A percentile compares a stretch with the other conserved stretches of the same genome.
These are phyloP conservation scores for Aspergillus saccharolyticus DNA, from an alignment of 495 filamentous ascomycete species.

Conservation along the genomic window DNA sequence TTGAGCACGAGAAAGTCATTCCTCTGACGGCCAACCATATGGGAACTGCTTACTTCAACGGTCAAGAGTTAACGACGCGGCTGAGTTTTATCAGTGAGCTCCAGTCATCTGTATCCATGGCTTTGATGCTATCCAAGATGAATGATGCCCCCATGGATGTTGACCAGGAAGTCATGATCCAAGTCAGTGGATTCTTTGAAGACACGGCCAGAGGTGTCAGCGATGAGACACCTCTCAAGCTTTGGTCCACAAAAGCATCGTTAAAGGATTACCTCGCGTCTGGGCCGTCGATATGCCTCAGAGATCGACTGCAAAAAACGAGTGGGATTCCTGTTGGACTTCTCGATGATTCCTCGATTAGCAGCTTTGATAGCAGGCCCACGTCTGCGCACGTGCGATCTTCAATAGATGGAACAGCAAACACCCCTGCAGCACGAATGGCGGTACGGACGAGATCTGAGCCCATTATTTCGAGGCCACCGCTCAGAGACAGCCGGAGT, in stretches of 20 bases:
- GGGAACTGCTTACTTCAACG: slow-evolving; percentile 53
- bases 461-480: slow-evolving; percentile 16
- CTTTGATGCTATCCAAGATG: slow-evolving; percentile 33
- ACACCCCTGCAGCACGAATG: slow-evolving; percentile 10
- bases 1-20: slow-evolving; percentile 52
- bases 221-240: slow-evolving; percentile 40
- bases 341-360: slow-evolving; percentile 31
- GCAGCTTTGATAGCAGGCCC: slow-evolving; percentile 30
- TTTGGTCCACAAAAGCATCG: slow-evolving; percentile 49
- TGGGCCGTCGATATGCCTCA: slow-evolving; percentile 30
- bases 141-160: slow-evolving; percentile 43
- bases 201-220: slow-evolving; percentile 41
- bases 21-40: slow-evolving; percentile 55
- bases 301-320: slow-evolving; percentile 24
- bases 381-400: slow-evolving; percentile 16
- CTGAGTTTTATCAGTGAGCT: slow-evolving; percentile 47
- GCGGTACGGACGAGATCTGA: slow-evolving; percentile 7
- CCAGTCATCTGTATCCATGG: slow-evolving; percentile 36
- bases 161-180: slow-evolving; percentile 49
- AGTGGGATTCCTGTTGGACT: slow-evolving; percentile 19
- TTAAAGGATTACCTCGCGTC: slow-evolving; percentile 42
- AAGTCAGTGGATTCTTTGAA: slow-evolving; percentile 59
- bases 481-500: slow-evolving; percentile 24
- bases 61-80: slow-evolving; percentile 43
- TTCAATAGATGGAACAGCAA: slow-evolving; percentile 5